A percentile compares a stretch with the other conserved stretches of the same genome.
phyloP scores from a whole-genome alignment of 352 stramenopile species.

The Phytopythium cucurbitacearum region DNA sequence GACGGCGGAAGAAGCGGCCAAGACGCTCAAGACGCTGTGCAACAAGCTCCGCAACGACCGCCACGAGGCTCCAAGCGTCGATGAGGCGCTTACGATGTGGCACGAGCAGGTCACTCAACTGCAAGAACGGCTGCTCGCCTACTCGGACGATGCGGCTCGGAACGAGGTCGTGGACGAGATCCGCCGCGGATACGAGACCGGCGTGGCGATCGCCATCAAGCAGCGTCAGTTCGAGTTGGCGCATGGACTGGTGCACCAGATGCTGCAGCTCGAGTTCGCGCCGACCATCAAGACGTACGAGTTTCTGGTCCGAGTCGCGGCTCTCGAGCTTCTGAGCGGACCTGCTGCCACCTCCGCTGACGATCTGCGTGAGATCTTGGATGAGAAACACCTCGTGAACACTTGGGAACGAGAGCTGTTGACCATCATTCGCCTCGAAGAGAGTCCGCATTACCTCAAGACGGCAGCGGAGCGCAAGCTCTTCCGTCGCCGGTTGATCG shows the following conservation, averaged over 20 bases:
- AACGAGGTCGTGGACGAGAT: constrained; percentile 24
- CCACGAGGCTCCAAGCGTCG: constrained; percentile 15
- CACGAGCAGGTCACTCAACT: constrained; percentile 19
- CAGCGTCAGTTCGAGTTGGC: constrained; percentile 59
- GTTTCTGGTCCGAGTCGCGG: constrained; percentile 53
- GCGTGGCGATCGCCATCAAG: constrained; percentile 67
- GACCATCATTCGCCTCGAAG: constrained; percentile 46
- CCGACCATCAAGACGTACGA: constrained; percentile 34
- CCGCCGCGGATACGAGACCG: constrained; percentile 48
- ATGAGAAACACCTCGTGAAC: constrained; percentile 8
- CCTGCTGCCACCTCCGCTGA: constrained; percentile 18
- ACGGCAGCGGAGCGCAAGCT: constrained; percentile 37
- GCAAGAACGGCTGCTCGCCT: constrained; percentile 9
- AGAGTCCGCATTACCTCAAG: constrained; percentile 57
- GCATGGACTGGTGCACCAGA: constrained; percentile 34
- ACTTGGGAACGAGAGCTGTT: constrained; percentile 55
- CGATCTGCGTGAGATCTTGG: constrained; percentile 30
- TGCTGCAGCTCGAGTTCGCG: constrained; percentile 30
- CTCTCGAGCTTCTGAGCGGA: constrained; percentile 32
- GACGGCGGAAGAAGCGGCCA: constrained; percentile 16
- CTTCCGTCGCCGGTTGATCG: constrained; percentile 39
- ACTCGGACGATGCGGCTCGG: not conserved
- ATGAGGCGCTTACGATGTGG: constrained; percentile 34
- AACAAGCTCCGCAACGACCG: constrained; percentile 48
- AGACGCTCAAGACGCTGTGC: constrained; percentile 44